Percentiles rank a stretch among this genome's conserved stretches.
Evolutionary conservation across 2,329 filamentous ascomycete genomes (phyloP).

Genomic region (Zalaria sp.): DNA sequence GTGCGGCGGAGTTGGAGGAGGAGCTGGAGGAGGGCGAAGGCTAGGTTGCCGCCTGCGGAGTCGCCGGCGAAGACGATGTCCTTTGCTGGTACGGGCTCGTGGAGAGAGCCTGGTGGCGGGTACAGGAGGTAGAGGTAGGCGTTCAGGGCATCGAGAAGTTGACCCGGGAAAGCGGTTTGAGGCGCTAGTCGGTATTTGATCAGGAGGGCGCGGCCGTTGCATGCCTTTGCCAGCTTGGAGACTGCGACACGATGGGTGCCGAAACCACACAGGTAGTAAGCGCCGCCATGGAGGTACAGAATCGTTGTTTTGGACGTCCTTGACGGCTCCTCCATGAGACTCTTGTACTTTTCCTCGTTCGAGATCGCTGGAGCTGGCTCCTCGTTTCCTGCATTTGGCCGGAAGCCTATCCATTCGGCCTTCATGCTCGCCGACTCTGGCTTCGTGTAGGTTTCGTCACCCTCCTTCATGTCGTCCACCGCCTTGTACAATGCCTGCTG

Average conservation of each 20-base stretch:
- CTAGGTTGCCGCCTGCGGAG: conserved; percentile 60
- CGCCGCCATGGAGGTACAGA: conserved; percentile 65
- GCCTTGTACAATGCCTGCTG: conserved; percentile 44
- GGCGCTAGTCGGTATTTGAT: conserved; percentile 65
- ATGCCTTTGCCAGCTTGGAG: conserved; percentile 50
- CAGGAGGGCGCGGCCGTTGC: conserved; percentile 53
- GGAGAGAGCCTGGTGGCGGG: conserved; percentile 52
- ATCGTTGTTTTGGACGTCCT: conserved; percentile 45
- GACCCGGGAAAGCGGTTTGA: conserved; percentile 59
- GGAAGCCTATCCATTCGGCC: conserved; percentile 65
- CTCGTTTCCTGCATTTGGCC: conserved; percentile 37
- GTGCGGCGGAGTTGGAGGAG: conserved; percentile 47
- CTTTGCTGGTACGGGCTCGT: conserved; percentile 48
- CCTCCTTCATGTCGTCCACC: conserved; percentile 40
- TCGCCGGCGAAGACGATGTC: conserved; percentile 63
- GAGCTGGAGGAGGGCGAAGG: conserved; percentile 52
- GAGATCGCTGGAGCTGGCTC: conserved; percentile 40
- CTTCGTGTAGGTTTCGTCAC: conserved; percentile 24
- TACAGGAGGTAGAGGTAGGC: conserved; percentile 62
- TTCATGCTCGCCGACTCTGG: conserved; percentile 46
- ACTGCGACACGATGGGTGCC: conserved; percentile 46
- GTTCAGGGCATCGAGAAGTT: conserved; percentile 57
- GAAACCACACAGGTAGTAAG: conserved; percentile 60
- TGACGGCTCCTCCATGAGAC: conserved; percentile 50
- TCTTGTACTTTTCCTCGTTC: conserved; percentile 50